Base-by-base conservation (phyloP, 2,329 filamentous ascomycete species). In the Xylaria digitata region DNA sequence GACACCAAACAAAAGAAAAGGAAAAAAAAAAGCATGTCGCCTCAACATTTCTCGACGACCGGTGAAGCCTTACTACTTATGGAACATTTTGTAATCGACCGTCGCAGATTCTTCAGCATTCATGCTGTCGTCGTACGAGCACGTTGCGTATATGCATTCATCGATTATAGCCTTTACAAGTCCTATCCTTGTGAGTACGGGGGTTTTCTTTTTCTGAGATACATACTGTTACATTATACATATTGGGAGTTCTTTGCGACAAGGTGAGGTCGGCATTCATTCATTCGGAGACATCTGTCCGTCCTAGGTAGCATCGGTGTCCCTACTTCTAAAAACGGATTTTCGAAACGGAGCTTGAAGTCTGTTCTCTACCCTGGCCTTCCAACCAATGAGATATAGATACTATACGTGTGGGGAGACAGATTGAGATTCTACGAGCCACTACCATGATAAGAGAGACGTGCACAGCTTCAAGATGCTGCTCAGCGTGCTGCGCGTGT, bases 211-310 rank as follows among this genome's bases (percentile, higher is more conserved):
- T 64, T 64, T 54, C 17, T 23, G 37, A 50, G 17, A 19, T 49
- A 37, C 11, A 13, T 26, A 48, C 48, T 45, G 42, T 42, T 53
- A 60, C 57, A 45, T 37, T 21, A 21, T 58, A 48, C 23, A 6
- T 55, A 13, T 60, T 21, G 26, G 3, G 5, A 48, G 42, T 30
- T 8, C 21, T 49, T 49, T 19, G 26, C 21, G 9, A 42, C 17
- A 46, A 57, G 21, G 42, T 42, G 50, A 62, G 40, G 30, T 43
- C 46, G 17, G 21, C n/a, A 34, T 5, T 26, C 26, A 34, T 5
- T 26, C 26, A 26, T 48, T 42, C 58, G 58, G 40, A 54, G 64
- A 49, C 53, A 55, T 58, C 13, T 43, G 34, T 63, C 64, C 55
- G 50, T 17, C 13, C 49, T 42, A 49, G 19, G 64, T 57, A 57